Evolutionary conservation across 1,139 yeast genomes (phyloP), one percentile per base, ranked within the genome.

Genomic region (Blastobotrys capitulatus): DNA sequence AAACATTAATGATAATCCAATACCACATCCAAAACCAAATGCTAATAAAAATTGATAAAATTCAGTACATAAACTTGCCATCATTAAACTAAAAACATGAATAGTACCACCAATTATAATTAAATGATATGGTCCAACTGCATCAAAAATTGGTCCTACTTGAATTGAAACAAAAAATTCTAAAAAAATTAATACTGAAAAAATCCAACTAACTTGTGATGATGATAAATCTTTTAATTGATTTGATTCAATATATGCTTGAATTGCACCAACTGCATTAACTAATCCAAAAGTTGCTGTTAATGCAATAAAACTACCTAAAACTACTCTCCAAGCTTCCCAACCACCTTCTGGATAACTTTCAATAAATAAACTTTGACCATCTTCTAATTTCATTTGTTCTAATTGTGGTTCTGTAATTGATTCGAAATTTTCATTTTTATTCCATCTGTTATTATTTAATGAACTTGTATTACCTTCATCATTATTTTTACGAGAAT

Each of bases 251-350:
- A 84, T 74, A 57, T 83, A 82, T 0, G 86, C 77, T 63, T 83
- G 84, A 44, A 83, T 74, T 0, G 87, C 88, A 52, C 92, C 92
- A 32, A 80, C 66, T 1, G 86, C 72, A 59, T 84, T 84, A 59
- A 82, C 73, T 22, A 83, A 64, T 2, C 94, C 94, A 62, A 83
- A 82, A 25, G 74, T 78, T 2, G 82, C 78, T 12, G 78, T 67
- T 40, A 83, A 62, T 0, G 90, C 92, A 54, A 82, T 61, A 54
- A 81, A 81, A 0, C 84, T 75, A 0, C 90, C 90, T 7, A 80
- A 55, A 0, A 80, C 75, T 0, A 81, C 82, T 12, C 72, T 51
- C 68, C 80, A 76, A 0, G 86, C 86, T 44, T 65, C 64, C 46
- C 58, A 53, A 0, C 86, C 86, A 13, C 86, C 52, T 19, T 49